Conservation (phyloP, 1,284 basidiomycete species). For the Ganoderma resinaceum region DNA sequence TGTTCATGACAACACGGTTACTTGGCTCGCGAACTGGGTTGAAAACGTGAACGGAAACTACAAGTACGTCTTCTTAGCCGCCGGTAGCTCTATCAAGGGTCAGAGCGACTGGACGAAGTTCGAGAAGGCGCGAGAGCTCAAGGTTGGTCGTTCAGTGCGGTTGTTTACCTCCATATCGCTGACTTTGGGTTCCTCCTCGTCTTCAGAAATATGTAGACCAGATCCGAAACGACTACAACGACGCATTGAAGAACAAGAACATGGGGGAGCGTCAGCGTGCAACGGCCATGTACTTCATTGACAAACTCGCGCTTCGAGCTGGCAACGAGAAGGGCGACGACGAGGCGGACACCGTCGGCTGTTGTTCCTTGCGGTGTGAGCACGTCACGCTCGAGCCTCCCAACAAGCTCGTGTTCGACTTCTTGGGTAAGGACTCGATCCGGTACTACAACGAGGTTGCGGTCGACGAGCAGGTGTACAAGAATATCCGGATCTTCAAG, state of each 20-base stretch:
- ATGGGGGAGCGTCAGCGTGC: constrained; percentile 95
- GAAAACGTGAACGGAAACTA: constrained; percentile 93
- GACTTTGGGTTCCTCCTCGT: background rate
- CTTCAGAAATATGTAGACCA: constrained; percentile 87
- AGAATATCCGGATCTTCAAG: constrained; percentile 63
- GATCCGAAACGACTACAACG: constrained; percentile 87
- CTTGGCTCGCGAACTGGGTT: constrained; percentile 98
- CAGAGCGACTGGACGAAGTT: constrained; percentile 97
- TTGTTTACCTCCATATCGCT: background rate
- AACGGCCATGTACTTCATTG: constrained; percentile 98
- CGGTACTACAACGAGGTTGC: constrained; percentile 91
- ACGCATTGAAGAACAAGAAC: constrained; percentile 87
- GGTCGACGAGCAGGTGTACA: constrained; percentile 78
- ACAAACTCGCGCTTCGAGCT: constrained; percentile 92
- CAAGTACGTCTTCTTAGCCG: constrained; percentile 96
- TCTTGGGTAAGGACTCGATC: constrained; percentile 98
- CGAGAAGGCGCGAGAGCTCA: constrained; percentile 94
- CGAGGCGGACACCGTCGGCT: constrained; percentile 97
- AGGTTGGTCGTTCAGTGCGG: constrained; percentile 57
- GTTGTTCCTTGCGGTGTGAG: constrained; percentile 94
- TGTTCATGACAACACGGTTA: constrained; percentile 92
- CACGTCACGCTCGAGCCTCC: constrained; percentile 92
- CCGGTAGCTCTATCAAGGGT: constrained; percentile 93
- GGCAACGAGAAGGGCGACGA: constrained; percentile 99
- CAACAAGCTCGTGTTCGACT: constrained; percentile 90